Evolutionary conservation across 1,284 basidiomycete genomes (phyloP), one percentile per base, ranked within the genome.

Genomic region (Irpex sp.): DNA sequence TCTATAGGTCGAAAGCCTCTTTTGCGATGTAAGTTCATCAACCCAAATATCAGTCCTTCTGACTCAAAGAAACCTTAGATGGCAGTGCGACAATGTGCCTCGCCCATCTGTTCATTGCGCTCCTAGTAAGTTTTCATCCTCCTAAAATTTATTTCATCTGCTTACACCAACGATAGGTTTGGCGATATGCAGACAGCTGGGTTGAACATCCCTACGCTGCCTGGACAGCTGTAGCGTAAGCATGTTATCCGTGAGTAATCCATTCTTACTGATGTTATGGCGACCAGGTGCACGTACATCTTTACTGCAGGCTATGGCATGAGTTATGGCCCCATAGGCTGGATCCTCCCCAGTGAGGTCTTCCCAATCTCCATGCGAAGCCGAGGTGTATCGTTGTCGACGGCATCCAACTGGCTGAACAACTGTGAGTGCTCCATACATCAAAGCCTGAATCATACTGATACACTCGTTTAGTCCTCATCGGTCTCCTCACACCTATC

Each of bases 321-420:
- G 52, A 93, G 91, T 47, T 89, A 92, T 72, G 94, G 94, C 0
- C 94, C 94, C 1, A 85, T 93, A 67, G 91, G 88, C 9, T 96
- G 94, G 92, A 85, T 93, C 1, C 80, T 93, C 1, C 88, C 91
- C 0, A 87, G 84, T 67, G 92, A 94, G 75, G 88, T 96, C 21
- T 95, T 96, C 76, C 90, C 94, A 4, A 79, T 94, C n/a, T 91
- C 92, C 6, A 86, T 95, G 75, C 82, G 94, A 71, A 88, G 92
- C 66, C 88, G 89, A 73, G 94, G 94, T 65, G 92, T 94, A 4
- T 85, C 91, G 21, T 72, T 96, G 19, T 88, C 91, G n/a, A 93
- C 92, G 1, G 88, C 91, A 2, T 92, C 90, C 48, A 93, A 92
- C 73, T 94, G 92, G 92, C 69, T 85, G 48, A 92, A 91, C 71